Evolutionary conservation across 768 basidiomycete genomes (phyloP), one percentile per base, ranked within the genome.

Genomic region (Rhodotorula babjevae): DNA sequence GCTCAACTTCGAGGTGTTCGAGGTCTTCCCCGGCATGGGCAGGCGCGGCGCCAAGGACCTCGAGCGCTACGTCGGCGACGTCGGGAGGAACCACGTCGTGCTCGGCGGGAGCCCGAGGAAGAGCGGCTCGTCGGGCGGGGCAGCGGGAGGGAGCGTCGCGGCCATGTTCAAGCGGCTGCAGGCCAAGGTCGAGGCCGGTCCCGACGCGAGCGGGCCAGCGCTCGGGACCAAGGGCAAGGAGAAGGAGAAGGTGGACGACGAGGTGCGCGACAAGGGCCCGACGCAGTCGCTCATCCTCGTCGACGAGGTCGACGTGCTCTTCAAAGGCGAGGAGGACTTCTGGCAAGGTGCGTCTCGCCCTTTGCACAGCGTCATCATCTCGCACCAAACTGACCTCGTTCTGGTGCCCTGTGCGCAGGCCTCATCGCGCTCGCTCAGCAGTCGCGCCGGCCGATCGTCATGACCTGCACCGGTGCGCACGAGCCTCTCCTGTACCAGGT

Each of bases 21-120:
- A 99, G 80, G 93, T 98, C 21, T 90, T 93, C 82, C 91, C 96
- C 36, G 96, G 96, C 6, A 88, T 94, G 63, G 93, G 93, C n/a
- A 90, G 87, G 78, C 87, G 96, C 49, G 90, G 87, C 71, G 91
- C 90, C 12, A 84, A 87, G 36, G 90, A 87, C 77, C 82, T 99
- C 75, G 87, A 89, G 68, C 84, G 85, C 68, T 84, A 93, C 73
- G 87, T 97, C 60, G 96, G 96, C 23, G 92, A 95, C 71, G 92
- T 94, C 7, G 92, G 93, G 29, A 92, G 87, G 82, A 98, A 96
- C 79, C 96, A 99, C 80, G 85, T 89, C 69, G 88, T 94, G 49
- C 40, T 42, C 1, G 44, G 44, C 3, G 65, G 63, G n/a, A 68
- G 75, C n/a, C 63, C 67, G n/a, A 60, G 57, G 40, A 76, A 67